Evolutionary conservation across 345 rosid species (phyloP).

Genomic region (Pistacia vera): DNA sequence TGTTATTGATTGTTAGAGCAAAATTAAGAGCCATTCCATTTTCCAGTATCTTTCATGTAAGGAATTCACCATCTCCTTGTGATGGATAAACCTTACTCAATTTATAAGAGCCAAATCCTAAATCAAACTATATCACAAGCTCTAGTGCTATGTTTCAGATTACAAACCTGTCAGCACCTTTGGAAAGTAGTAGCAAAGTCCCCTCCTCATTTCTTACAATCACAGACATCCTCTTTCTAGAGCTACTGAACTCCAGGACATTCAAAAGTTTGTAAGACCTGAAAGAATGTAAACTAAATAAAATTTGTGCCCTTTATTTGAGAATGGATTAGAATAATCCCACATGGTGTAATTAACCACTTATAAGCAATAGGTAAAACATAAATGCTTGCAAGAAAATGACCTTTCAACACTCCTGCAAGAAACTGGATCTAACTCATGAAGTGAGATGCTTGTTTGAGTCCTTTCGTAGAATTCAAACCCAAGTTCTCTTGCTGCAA

Average conservation of each 20-base stretch:
- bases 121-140: not conserved
- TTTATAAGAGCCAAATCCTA: not conserved
- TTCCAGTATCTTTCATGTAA: not conserved
- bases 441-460: slow-evolving; percentile 67
- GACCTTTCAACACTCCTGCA: slow-evolving; percentile 66
- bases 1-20: not conserved
- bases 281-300: slow-evolving; percentile 29
- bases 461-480: slow-evolving; percentile 84
- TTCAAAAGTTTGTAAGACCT: slow-evolving; percentile 72
- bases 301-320: not conserved
- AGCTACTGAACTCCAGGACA: slow-evolving; percentile 79
- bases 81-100: not conserved
- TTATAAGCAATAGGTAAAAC: not conserved
- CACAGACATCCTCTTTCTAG: slow-evolving; percentile 91
- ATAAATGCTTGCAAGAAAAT: slow-evolving; percentile 1
- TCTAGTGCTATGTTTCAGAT: slow-evolving; percentile 11
- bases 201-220: slow-evolving; percentile 71
- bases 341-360: not conserved
- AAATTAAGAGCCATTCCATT: not conserved
- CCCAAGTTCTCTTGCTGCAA: slow-evolving; percentile 92
- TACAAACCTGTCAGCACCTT: slow-evolving; percentile 97
- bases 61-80: slow-evolving; percentile 2
- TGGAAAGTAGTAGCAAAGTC: slow-evolving; percentile 75
- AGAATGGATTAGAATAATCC: not conserved
- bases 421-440: slow-evolving; percentile 61